Base-by-base conservation (phyloP, 2,329 filamentous ascomycete species). In the Didymella exigua region DNA sequence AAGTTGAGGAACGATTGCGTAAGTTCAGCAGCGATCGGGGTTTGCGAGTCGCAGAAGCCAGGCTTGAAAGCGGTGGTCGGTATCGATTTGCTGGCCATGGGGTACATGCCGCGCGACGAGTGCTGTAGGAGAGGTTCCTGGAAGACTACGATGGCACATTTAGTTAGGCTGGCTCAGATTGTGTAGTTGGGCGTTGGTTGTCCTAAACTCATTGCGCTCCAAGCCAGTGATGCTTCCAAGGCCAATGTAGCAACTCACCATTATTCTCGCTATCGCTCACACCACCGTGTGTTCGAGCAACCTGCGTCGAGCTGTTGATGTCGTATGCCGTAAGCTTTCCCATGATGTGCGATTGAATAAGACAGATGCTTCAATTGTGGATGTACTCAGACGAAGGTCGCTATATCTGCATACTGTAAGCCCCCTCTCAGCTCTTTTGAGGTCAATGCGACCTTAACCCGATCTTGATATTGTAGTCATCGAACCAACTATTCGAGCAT, bases 1-100 rank as follows among this genome's bases (percentile, higher is more conserved):
- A 61, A 61, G 8, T 58, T 42, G 5, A 58, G 54, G n/a, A 61
- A 61, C 1, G 55, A 58, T 26, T 60, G 50, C 33, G 49, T 52
- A 9, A 52, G 52, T 23, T 55, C 49, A 4, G 52, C 58, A 14
- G 58, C 58, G 14, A 61, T 58, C 4, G 58, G 58, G 3, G 55
- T 56, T 36, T 50, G 36, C 5, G 44, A 38, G 16, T 58, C 51
- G 51, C 58, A 61, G 43, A 58, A 61, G n/a, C 58, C 58, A 19
- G 58, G 46, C 37, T 61, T 58, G 26, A 56, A 46, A 21, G 29
- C 30, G 11, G 55, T 26, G 2, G 55, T 23, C 4, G 52, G 58
- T 31, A 61, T 54, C 1, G 58, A 52, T 30, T 53, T 54, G 44
- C 43, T 49, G 31, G 58, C 58, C 58, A 60, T 60, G 9, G 54